Base-by-base conservation (phyloP, 2,329 filamentous ascomycete genomes). In the Paraconiothyrium brasiliense region DNA sequence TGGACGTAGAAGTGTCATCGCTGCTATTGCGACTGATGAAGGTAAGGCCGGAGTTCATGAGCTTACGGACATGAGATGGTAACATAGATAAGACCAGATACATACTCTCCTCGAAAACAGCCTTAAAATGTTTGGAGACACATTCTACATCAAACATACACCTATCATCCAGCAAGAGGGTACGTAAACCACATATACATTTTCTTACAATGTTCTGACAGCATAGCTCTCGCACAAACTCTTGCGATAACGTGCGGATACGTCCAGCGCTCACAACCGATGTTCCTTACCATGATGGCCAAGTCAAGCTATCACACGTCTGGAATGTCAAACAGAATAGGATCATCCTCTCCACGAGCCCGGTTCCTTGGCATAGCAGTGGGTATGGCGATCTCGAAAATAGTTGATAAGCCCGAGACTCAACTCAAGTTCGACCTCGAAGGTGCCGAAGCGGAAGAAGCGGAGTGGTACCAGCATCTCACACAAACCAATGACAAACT, bases 161-260 rank as follows among this genome's bases (percentile, higher is more conserved):
- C 90, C 94, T 5, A 87, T 91, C n/a, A 74, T 95, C 43, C 91
- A 94, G 71, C 95, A 99, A 84, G 92, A 98, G 85, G 90, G 93
- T 92, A 79, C 48, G 60, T 37, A 11, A 13, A 20, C 16, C 11
- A 20, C 14, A 10, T 11, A 27, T 4, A 3, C 32, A 8, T 1
- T 20, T 9, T 3, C n/a, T 30, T n/a, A 4, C 1, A n/a, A 11
- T 3, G 76, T 59, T 77, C 70, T 70, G 27, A 67, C 51, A 30
- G 8, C 1, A n/a, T 56, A 95, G 93, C 89, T 30, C 90, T 94
- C 73, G 87, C 92, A 1, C 92, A 98, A 78, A 85, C 91, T 7
- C 80, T 97, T 2, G 86, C 97, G 0, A 83, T 98, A 3, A 84
- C 87, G 49, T 90, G 92, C 13, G 92, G 93, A 10, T 93, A 93